Evolutionary conservation across 306 rosid genomes (phyloP).

Genomic region (Comarum palustre): DNA sequence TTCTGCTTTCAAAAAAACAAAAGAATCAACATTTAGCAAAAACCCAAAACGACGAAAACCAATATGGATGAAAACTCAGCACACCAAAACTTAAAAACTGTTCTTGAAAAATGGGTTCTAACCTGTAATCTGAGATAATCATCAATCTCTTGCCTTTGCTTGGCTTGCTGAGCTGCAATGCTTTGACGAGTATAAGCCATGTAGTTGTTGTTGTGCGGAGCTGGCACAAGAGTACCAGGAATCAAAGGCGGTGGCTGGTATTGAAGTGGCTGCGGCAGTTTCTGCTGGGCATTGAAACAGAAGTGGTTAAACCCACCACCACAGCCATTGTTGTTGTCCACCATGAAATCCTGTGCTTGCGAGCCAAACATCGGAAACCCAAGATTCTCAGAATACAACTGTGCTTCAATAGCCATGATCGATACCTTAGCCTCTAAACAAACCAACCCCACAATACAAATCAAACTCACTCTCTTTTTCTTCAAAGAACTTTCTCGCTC

Average conservation of each 20-base stretch:
- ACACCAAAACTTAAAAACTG: not conserved
- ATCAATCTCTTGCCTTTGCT: constrained; percentile 49
- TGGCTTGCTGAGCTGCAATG: constrained; percentile 37
- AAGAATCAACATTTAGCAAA: not conserved
- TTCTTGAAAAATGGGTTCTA: not conserved
- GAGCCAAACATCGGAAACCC: constrained; percentile 40
- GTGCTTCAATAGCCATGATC: constrained; percentile 68
- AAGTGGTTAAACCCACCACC: constrained; percentile 33
- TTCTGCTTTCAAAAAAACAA: constrained; percentile 35
- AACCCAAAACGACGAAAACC: not conserved
- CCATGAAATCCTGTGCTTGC: constrained; percentile 30
- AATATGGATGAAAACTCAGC: not conserved
- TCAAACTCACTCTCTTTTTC: not conserved
- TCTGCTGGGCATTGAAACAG: constrained; percentile 34
- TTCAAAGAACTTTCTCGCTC: not conserved
- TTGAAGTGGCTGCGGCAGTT: constrained; percentile 18
- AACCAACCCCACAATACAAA: not conserved
- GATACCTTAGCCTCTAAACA: not conserved
- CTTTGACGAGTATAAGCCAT: constrained; percentile 27
- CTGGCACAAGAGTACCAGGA: not conserved
- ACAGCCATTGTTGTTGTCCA: constrained; percentile 26
- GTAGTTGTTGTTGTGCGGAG: constrained; percentile 20
- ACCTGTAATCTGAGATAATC: constrained; percentile 59
- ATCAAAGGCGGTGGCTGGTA: constrained; percentile 23
- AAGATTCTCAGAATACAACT: constrained; percentile 36